A percentile compares a stretch with the other conserved stretches of the same genome.
Evolutionary conservation across 2,329 filamentous ascomycete genomes (phyloP).

Genomic region (Dactylellina cionopaga): DNA sequence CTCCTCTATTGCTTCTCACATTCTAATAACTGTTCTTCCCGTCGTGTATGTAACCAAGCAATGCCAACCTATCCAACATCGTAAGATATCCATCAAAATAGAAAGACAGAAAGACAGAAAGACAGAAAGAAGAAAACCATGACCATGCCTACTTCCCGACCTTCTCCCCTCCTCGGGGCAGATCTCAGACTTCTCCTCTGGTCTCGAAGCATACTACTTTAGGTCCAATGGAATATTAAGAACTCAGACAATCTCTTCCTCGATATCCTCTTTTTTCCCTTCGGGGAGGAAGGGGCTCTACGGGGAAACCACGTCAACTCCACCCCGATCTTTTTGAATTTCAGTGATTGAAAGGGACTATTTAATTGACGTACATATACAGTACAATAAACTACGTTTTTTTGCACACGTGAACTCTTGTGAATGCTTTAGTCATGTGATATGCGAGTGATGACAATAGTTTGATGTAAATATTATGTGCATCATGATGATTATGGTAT

Average conservation of each 20-base stretch:
- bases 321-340: conserved; percentile 51
- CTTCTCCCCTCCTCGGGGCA: conserved; percentile 25
- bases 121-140: conserved; percentile 22
- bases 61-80: conserved; percentile 9
- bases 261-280: background rate
- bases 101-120: background rate
- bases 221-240: conserved; percentile 52
- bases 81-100: background rate
- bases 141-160: conserved; percentile 53
- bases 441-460: background rate
- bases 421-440: background rate
- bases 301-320: conserved; percentile 45
- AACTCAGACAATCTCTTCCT: conserved; percentile 34
- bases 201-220: conserved; percentile 53
- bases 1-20: background rate
- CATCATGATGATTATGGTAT: no score
- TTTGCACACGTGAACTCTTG: background rate
- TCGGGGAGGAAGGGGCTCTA: background rate
- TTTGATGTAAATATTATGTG: no score
- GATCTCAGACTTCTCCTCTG: conserved; percentile 50
- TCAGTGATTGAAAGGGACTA: conserved; percentile 52
- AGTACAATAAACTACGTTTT: background rate
- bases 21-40: background rate
- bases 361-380: conserved; percentile 53
- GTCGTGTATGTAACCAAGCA: conserved; percentile 34